These are phyloP conservation scores for Mucor velutinosus DNA, from an alignment of 371 early-diverging fungal species.

Conservation along the genomic window DNA sequence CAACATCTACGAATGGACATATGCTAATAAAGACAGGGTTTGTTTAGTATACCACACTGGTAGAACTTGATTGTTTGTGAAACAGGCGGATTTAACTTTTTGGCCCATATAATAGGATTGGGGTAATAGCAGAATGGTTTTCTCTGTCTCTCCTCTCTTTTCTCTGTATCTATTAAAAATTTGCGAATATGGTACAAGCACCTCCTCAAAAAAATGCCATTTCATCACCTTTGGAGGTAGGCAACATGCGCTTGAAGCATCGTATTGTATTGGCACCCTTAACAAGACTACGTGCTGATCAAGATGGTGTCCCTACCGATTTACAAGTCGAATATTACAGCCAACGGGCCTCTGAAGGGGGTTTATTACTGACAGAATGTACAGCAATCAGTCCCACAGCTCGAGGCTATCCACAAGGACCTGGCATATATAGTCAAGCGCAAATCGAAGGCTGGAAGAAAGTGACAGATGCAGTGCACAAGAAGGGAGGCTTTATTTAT, in stretches of 20 bases:
- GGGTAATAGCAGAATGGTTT: background rate
- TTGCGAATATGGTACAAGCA: background rate
- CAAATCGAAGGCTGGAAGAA: constrained; percentile 61
- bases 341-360: constrained; percentile 59
- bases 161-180: background rate
- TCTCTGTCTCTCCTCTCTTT: background rate
- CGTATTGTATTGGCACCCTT: constrained; percentile 61
- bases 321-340: constrained; percentile 54
- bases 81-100: background rate
- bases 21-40: no score
- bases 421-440: constrained; percentile 49
- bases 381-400: constrained; percentile 45
- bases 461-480: constrained; percentile 59
- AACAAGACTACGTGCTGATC: constrained; percentile 44
- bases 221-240: constrained; percentile 37
- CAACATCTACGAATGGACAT: no score
- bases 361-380: constrained; percentile 60
- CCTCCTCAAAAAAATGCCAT: constrained; percentile 1
- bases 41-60: no score
- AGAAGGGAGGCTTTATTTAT: constrained; percentile 53
- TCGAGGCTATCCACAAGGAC: constrained; percentile 34
- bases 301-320: constrained; percentile 41
- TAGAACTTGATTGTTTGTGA: background rate
- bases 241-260: constrained; percentile 37
- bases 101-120: background rate